These are phyloP conservation scores for Kitagawia praeruptora DNA, from an alignment of 129 eudicot species.

Conservation along the genomic window DNA sequence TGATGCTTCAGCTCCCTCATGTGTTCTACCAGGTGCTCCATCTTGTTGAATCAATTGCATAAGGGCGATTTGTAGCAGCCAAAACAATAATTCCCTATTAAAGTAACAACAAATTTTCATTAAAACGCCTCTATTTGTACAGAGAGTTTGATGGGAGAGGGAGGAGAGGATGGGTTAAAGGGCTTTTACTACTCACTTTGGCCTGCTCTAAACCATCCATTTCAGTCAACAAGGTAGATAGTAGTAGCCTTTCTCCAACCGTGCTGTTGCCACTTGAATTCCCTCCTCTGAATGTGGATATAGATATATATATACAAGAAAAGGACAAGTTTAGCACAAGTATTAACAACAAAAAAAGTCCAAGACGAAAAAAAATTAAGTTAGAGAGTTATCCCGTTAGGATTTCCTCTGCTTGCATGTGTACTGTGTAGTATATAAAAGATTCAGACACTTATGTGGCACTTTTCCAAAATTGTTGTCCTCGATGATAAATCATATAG, in stretches of 20 bases:
- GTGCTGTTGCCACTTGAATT: constrained; percentile 65
- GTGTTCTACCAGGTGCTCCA: too few relatives aligned
- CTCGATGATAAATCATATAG: neutral
- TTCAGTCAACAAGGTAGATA: constrained; percentile 92
- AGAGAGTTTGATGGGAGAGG: neutral
- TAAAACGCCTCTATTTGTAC: neutral
- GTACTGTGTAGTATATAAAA: neutral
- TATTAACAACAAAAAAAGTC: neutral
- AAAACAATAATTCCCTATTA: constrained; percentile 88
- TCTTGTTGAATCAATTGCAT: constrained; percentile 86
- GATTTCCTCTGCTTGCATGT: neutral
- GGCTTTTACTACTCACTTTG: constrained; percentile 36
- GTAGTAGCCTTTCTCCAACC: constrained; percentile 85
- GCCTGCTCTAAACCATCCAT: constrained; percentile 99
- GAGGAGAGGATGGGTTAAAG: neutral
- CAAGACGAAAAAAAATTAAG: neutral
- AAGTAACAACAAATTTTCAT: constrained; percentile 9
- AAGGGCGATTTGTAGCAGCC: constrained; percentile 96
- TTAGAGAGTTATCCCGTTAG: neutral
- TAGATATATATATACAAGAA: neutral
- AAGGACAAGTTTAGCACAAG: neutral
- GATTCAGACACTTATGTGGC: neutral
- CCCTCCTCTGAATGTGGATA: constrained; percentile 48
- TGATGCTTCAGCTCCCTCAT: too few relatives aligned
- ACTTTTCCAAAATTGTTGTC: neutral